phyloP scores from a whole-genome alignment of 2,329 filamentous ascomycete genomes.

The Fusarium foetens region DNA sequence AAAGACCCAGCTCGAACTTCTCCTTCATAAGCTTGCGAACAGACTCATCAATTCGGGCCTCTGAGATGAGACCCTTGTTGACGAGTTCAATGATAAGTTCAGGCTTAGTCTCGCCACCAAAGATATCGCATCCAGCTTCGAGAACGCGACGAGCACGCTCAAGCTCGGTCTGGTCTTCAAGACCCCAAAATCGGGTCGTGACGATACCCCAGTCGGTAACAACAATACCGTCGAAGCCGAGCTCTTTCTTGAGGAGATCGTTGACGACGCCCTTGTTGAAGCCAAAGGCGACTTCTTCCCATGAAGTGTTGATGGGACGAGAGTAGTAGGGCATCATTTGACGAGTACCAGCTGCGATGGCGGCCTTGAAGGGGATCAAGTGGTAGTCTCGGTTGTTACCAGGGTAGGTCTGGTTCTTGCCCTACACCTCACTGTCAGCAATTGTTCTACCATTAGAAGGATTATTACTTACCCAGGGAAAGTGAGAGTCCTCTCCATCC shows the following conservation, averaged over 20 bases:
- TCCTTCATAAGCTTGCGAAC: conserved; percentile 59
- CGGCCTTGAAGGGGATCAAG: conserved; percentile 60
- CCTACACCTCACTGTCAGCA: conserved; percentile 44
- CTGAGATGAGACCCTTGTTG: conserved; percentile 50
- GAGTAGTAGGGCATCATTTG: conserved; percentile 66
- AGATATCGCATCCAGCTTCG: conserved; percentile 62
- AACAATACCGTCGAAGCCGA: conserved; percentile 63
- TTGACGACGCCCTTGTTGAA: conserved; percentile 64
- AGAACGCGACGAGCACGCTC: conserved; percentile 51
- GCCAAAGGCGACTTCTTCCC: conserved; percentile 59
- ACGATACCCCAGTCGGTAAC: conserved; percentile 64
- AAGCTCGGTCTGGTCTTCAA: conserved; percentile 55
- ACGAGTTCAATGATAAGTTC: conserved; percentile 62
- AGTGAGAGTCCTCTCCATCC: conserved; percentile 63
- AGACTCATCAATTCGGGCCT: conserved; percentile 58
- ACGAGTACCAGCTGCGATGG: conserved; percentile 59
- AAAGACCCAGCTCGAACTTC: conserved; percentile 63
- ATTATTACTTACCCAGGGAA: conserved; percentile 46
- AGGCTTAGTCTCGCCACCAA: conserved; percentile 59
- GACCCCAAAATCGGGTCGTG: conserved; percentile 63
- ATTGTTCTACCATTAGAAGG: conserved; percentile 18
- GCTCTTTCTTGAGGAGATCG: conserved; percentile 56
- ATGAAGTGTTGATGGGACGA: conserved; percentile 57
- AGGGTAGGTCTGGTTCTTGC: conserved; percentile 62
- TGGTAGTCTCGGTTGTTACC: conserved; percentile 61